Base-by-base conservation (phyloP, 352 stramenopile genomes). In the Pythium dissimile region DNA sequence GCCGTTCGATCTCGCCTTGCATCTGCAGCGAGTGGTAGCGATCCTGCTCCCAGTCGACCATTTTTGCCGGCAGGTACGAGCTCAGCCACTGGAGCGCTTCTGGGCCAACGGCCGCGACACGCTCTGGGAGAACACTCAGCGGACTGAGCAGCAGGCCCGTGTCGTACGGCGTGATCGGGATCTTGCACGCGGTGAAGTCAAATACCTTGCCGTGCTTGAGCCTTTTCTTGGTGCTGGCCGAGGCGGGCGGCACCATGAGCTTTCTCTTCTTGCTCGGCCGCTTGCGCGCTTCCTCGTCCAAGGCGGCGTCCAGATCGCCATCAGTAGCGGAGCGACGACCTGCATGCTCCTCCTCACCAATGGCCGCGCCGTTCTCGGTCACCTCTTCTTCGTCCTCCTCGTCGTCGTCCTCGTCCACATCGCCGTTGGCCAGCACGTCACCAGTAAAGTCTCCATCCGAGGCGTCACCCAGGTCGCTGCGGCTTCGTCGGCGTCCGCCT, bases 21-120 rank as follows among this genome's bases (percentile, higher is more conserved):
- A 91, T 84, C 53, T 88, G 76, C n/a, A 90, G 62, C 24, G 74
- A 71, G 23, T 84, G 67, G 53, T 84, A 83, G 13, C 83, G 78
- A 20, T 92, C 83, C 54, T 88, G 59, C 56, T 92, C 83, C 83
- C 80, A 91, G 23, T 92, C 80, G 23, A 69, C 59, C 75, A 92
- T 86, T 31, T 85, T 78, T 51, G 76, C 71, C 21, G 83, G 83
- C 39, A 90, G 38, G 60, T 86, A 86, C 18, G 77, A 81, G 24
- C 70, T 71, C 52, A 91, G 71, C 83, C 83, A 92, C 50, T 92
- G 83, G 31, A 89, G 52, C n/a, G 77, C 73, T 56, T 64, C 64
- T 4, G 79, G 77, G 8, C 72, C 77, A n/a, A 88, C 68, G 1
- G 80, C 83, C 31, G 78, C 77, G n/a, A 89, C 77, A 47, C 69